Evolutionary conservation across 441 rosid genomes (phyloP).

Genomic region (Flueggea neowawraea): DNA sequence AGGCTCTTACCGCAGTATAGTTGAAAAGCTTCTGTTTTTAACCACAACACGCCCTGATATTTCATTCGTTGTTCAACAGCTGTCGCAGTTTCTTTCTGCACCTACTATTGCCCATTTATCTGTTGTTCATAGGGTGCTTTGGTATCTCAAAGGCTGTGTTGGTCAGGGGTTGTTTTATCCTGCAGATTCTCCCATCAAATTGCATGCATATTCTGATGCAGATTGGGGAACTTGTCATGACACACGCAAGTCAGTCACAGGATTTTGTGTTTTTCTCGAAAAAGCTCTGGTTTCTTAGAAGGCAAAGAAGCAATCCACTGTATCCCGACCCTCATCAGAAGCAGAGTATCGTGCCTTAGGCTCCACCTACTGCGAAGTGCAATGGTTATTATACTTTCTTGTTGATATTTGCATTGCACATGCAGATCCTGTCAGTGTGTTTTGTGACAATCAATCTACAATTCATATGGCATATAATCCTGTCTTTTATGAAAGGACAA

Average conservation of each 20-base stretch:
- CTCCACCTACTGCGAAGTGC: background rate
- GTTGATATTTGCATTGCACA: background rate
- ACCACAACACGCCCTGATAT: background rate
- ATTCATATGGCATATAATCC: no score
- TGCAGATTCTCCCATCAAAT: background rate
- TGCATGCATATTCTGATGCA: background rate
- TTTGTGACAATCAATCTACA: no score
- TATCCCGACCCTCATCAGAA: background rate
- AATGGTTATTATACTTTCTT: background rate
- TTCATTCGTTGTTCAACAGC: background rate
- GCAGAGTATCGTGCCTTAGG: constrained; percentile 1
- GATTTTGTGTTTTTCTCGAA: background rate
- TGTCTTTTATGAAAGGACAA: no score
- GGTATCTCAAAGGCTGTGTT: background rate
- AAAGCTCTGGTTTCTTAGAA: background rate
- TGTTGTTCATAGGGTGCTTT: background rate
- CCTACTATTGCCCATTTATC: background rate
- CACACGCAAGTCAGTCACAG: background rate
- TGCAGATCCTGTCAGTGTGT: no score
- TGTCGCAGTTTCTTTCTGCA: background rate
- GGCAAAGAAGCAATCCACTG: constrained; percentile 5
- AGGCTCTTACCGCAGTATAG: background rate
- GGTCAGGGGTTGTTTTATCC: background rate
- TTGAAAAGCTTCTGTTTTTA: background rate
- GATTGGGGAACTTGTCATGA: background rate